Evolutionary conservation across 2,329 filamentous ascomycete genomes (phyloP), one percentile per base, ranked within the genome.

Genomic region (Neoascochyta sp.): DNA sequence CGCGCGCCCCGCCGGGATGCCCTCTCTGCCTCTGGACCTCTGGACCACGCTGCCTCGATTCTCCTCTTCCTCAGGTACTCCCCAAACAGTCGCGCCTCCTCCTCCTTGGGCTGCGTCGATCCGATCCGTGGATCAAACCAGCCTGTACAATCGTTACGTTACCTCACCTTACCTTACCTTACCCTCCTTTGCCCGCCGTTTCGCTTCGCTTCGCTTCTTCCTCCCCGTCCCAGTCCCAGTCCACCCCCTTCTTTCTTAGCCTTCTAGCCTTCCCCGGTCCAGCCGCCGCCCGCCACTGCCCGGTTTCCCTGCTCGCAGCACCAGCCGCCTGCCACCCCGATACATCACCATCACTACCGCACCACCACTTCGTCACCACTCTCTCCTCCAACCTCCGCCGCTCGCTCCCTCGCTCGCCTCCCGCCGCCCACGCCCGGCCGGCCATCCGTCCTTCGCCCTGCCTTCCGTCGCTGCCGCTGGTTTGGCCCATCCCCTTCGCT

Each of bases 71-170:
- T 47, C 50, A 54, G 43, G 41, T 45, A 39, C 38, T 44, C 41
- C 28, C 40, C 41, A 50, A 47, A 43, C 39, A 32, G 20, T 16
- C 27, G 31, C 15, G 19, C 14, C 26, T 42, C 36, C 29, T 29
- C 18, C 22, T 16, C 16, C 34, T 29, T 45, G 40, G 42, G 32
- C 36, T 46, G 52, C 45, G 51, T 41, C 24, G 32, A 41, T 28
- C 24, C 25, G 44, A 43, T 36, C 44, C 46, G 55, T 44, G 48
- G 52, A 56, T 57, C 52, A 45, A 45, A 45, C 36, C 10, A n/a
- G 16, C 54, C 45, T 39, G 41, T 50, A 43, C 54, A 27, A 39
- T 61, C 57, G 53, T 52, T 60, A 35, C 34, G n/a, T n/a, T n/a
- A n/a, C n/a, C n/a, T n/a, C n/a, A n/a, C n/a, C n/a, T n/a, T n/a